A percentile compares a stretch with the other conserved stretches of the same genome.
Conservation (phyloP, 1,284 basidiomycete genomes). For the Apiotrichum akiyoshidainum region DNA sequence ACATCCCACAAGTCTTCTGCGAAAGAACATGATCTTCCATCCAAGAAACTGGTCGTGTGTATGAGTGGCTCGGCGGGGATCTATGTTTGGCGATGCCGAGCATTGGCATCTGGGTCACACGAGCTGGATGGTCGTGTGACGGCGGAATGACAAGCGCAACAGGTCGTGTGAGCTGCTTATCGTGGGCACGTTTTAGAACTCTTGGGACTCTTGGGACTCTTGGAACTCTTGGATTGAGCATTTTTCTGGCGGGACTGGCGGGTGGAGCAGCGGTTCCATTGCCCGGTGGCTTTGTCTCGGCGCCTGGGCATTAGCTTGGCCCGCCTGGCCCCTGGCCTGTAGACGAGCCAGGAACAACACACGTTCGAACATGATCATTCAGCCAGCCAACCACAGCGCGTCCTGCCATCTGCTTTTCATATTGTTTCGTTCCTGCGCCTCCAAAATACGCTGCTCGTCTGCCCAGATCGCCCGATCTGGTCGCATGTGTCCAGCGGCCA, state of each 20-base stretch:
- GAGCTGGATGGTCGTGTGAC: background rate
- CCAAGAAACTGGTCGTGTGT: background rate
- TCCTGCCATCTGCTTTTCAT: background rate
- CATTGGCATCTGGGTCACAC: background rate
- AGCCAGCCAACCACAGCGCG: background rate
- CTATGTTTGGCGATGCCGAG: background rate
- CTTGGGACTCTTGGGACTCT: no score
- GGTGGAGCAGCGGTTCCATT: background rate
- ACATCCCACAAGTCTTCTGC: background rate
- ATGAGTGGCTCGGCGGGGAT: no score
- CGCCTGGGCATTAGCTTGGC: no score
- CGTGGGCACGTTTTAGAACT: background rate
- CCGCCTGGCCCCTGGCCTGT: no score
- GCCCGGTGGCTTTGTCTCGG: no score
- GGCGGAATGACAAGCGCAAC: background rate
- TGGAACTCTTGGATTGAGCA: no score
- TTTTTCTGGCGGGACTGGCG: no score
- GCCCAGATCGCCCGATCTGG: background rate
- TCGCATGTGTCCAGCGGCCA: background rate
- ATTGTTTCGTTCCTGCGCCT: background rate
- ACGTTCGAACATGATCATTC: constrained; percentile 1
- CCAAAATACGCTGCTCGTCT: background rate
- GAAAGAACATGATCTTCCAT: no score
- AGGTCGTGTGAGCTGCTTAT: background rate
- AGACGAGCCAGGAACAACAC: constrained; percentile 8